These are phyloP conservation scores for Coemansia reversa DNA, from an alignment of 192 early-diverging fungal species.

Conservation along the genomic window DNA sequence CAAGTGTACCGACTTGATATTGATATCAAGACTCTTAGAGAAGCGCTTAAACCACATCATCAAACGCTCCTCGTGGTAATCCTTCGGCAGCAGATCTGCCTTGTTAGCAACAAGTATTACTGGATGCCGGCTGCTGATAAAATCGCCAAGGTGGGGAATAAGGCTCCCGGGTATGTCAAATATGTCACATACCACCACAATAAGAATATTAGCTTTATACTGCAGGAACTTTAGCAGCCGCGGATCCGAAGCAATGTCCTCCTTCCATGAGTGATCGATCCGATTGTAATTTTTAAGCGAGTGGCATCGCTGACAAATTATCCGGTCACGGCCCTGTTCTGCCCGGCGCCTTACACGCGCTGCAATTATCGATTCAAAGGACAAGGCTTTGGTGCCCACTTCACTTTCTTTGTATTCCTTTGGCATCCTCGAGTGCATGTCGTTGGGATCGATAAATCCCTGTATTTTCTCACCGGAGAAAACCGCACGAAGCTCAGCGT, in stretches of 20 bases:
- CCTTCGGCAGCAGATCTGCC: constrained; percentile 63
- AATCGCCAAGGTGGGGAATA: constrained; percentile 48
- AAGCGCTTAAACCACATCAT: constrained; percentile 56
- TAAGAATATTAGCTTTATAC: constrained; percentile 53
- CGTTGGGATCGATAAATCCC: constrained; percentile 20
- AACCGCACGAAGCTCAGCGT: constrained; percentile 27
- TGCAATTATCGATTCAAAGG: constrained; percentile 19
- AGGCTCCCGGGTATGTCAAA: constrained; percentile 69
- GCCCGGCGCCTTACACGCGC: constrained; percentile 33
- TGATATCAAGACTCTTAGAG: constrained; percentile 41
- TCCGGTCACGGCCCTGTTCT: constrained; percentile 46
- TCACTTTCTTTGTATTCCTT: not conserved
- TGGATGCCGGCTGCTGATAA: constrained; percentile 56
- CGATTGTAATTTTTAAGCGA: constrained; percentile 58
- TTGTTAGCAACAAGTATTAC: constrained; percentile 74
- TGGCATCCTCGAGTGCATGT: constrained; percentile 7
- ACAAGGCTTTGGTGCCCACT: not conserved
- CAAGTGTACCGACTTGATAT: constrained; percentile 52
- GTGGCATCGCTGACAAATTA: constrained; percentile 70
- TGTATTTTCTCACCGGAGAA: constrained; percentile 29
- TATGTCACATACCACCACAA: constrained; percentile 65
- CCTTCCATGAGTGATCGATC: constrained; percentile 50
- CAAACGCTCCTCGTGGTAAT: constrained; percentile 57
- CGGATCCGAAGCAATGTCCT: constrained; percentile 54
- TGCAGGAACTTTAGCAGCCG: constrained; percentile 58